Conservation (phyloP, 495 filamentous ascomycete species). For the Annulohypoxylon moriforme region DNA sequence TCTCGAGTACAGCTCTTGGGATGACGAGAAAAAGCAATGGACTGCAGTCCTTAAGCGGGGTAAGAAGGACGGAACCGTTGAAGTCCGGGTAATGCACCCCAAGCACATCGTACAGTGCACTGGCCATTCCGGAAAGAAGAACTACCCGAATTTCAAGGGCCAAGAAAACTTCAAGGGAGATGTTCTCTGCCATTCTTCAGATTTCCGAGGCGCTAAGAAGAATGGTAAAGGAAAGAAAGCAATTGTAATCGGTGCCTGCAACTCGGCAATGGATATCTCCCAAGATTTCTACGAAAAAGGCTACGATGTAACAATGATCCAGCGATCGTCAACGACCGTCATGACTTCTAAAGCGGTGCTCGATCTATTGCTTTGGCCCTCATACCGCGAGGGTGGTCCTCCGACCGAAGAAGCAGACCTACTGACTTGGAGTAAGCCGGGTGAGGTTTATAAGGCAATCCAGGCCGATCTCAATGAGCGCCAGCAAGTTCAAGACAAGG, state of each 20-base stretch:
- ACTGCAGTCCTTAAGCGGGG: constrained; percentile 66
- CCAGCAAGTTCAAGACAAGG: constrained; percentile 63
- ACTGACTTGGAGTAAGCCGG: constrained; percentile 64
- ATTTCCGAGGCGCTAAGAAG: constrained; percentile 69
- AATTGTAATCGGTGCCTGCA: constrained; percentile 82
- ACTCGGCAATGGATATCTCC: constrained; percentile 84
- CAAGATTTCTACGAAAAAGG: constrained; percentile 85
- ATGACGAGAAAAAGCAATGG: constrained; percentile 68
- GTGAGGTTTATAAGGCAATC: constrained; percentile 67
- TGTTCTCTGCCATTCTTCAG: constrained; percentile 74
- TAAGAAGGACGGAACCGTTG: constrained; percentile 57
- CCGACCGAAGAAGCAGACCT: constrained; percentile 73
- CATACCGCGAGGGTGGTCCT: constrained; percentile 73
- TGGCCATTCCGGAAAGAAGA: constrained; percentile 77
- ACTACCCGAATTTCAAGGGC: constrained; percentile 71
- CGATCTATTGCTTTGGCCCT: constrained; percentile 63
- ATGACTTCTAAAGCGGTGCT: constrained; percentile 62
- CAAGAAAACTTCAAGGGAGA: constrained; percentile 69
- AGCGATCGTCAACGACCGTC: constrained; percentile 80
- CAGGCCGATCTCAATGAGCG: constrained; percentile 62
- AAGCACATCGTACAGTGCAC: constrained; percentile 78
- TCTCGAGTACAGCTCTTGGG: constrained; percentile 63
- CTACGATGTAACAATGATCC: constrained; percentile 85
- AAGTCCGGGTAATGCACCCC: constrained; percentile 69
- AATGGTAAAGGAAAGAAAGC: constrained; percentile 70